These are phyloP conservation scores for Thermomyces lanuginosus DNA, from an alignment of 2,329 filamentous ascomycete genomes.

Conservation along the genomic window DNA sequence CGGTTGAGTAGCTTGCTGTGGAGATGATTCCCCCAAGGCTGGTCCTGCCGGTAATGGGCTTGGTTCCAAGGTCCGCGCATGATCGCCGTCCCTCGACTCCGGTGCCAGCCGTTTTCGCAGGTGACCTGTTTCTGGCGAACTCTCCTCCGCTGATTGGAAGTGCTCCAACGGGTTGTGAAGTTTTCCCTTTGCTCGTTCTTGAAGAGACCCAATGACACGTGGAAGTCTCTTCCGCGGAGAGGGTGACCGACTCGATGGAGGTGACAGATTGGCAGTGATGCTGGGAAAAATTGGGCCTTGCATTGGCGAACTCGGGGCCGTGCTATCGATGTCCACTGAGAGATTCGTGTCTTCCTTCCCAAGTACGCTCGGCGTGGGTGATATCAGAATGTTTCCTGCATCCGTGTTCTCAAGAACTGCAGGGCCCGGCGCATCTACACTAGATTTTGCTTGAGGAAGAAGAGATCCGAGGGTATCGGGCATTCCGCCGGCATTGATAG, in stretches of 20 bases:
- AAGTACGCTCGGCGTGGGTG: conserved; percentile 34
- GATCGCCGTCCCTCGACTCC: conserved; percentile 8
- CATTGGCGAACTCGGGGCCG: conserved; percentile 23
- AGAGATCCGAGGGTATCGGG: conserved; percentile 1
- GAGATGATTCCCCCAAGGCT: conserved; percentile 15
- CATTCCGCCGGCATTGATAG: conserved; percentile 4
- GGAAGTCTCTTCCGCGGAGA: conserved; percentile 44
- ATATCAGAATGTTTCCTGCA: conserved; percentile 18
- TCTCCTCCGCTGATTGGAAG: conserved; percentile 10
- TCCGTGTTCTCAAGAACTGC: conserved; percentile 39
- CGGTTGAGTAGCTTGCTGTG: conserved; percentile 15
- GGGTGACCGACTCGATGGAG: conserved; percentile 43
- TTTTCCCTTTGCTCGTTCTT: conserved; percentile 23
- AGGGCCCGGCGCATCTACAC: conserved; percentile 1
- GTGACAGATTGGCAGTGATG: conserved; percentile 47
- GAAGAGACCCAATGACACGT: conserved; percentile 25
- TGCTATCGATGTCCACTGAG: conserved; percentile 31
- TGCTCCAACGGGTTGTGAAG: conserved; percentile 25
- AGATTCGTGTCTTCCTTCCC: conserved; percentile 17
- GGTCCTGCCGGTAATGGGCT: conserved; percentile 14
- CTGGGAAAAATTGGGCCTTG: conserved; percentile 36
- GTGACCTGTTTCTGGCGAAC: conserved; percentile 9
- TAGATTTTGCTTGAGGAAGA: conserved; percentile 1
- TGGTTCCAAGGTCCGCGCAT: conserved; percentile 12
- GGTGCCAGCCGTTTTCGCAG: conserved; percentile 4